Percentiles rank a stretch among this genome's conserved stretches.
These are phyloP conservation scores for Areca catechu DNA, from an alignment of 176 grass and related monocot species.

Conservation along the genomic window DNA sequence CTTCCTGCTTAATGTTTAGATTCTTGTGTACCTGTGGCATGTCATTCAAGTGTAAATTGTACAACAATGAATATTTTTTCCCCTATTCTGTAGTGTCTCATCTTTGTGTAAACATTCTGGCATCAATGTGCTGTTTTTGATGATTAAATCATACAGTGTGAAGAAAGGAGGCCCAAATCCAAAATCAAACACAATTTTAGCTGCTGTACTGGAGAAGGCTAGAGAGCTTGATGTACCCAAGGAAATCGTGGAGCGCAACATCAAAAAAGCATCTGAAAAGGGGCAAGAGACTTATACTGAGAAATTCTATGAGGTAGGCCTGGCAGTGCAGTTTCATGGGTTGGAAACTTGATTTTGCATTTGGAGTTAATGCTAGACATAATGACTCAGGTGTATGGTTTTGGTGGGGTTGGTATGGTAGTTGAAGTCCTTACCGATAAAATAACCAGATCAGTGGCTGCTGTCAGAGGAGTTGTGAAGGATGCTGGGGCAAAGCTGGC, in stretches of 20 bases:
- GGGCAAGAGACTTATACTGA: slow-evolving; percentile 88
- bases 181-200: slow-evolving; percentile 67
- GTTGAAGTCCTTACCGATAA: slow-evolving; percentile 98
- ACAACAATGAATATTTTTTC: background rate
- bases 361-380: background rate
- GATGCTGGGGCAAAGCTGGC: slow-evolving; percentile 77
- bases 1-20: too few relatives aligned
- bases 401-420: slow-evolving; percentile 92
- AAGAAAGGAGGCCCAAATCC: slow-evolving; percentile 82
- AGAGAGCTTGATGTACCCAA: slow-evolving; percentile 81
- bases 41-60: too few relatives aligned
- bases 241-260: slow-evolving; percentile 89
- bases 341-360: background rate
- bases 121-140: too few relatives aligned
- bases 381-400: slow-evolving; percentile 69
- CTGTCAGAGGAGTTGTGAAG: slow-evolving; percentile 64
- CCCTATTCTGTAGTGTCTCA: background rate
- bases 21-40: too few relatives aligned
- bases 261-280: slow-evolving; percentile 95
- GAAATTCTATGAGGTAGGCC: slow-evolving; percentile 79
- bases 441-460: slow-evolving; percentile 88
- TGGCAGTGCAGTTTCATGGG: slow-evolving; percentile 10
- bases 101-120: slow-evolving; percentile 5
- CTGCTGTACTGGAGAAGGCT: slow-evolving; percentile 78
- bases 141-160: slow-evolving; percentile 38